These are phyloP conservation scores for Pseudofabraea citricarpa DNA, from an alignment of 2,329 filamentous ascomycete genomes.

Conservation along the genomic window DNA sequence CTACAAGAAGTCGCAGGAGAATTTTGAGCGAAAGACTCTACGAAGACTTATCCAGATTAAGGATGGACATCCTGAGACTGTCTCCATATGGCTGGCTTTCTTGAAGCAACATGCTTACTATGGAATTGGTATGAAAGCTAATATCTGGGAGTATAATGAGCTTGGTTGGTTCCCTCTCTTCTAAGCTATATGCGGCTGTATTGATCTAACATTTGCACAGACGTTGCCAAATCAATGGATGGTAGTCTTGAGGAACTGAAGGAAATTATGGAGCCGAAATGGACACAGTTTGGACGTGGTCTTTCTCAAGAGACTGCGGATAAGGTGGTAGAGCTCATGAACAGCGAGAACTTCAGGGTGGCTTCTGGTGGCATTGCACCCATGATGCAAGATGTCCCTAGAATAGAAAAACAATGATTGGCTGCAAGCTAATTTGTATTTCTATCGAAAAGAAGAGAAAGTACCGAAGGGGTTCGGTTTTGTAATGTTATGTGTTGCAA, in stretches of 20 bases:
- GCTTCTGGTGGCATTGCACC: conserved; percentile 23
- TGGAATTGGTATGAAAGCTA: conserved; percentile 98
- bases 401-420: too few relatives aligned
- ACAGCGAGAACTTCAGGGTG: conserved; percentile 40
- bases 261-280: conserved; percentile 42
- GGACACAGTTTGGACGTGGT: conserved; percentile 50
- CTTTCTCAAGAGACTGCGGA: conserved; percentile 45
- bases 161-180: conserved; percentile 55
- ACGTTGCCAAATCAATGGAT: conserved; percentile 48
- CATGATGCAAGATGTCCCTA: too few relatives aligned
- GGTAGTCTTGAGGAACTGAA: conserved; percentile 38
- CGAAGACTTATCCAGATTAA: conserved; percentile 86
- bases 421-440: too few relatives aligned
- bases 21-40: conserved; percentile 88
- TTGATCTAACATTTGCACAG: conserved; percentile 29
- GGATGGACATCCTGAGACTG: conserved; percentile 82
- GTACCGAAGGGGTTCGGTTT: too few relatives aligned
- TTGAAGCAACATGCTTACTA: conserved; percentile 88
- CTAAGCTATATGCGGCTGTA: too few relatives aligned
- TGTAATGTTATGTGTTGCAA: too few relatives aligned
- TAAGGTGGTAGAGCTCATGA: conserved; percentile 54
- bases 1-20: conserved; percentile 96
- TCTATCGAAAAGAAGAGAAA: too few relatives aligned
- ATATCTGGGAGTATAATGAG: conserved; percentile 83
- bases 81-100: conserved; percentile 90